Evolutionary conservation across 2,329 filamentous ascomycete genomes (phyloP), one percentile per base, ranked within the genome.

Genomic region (Neonectria magnoliae): DNA sequence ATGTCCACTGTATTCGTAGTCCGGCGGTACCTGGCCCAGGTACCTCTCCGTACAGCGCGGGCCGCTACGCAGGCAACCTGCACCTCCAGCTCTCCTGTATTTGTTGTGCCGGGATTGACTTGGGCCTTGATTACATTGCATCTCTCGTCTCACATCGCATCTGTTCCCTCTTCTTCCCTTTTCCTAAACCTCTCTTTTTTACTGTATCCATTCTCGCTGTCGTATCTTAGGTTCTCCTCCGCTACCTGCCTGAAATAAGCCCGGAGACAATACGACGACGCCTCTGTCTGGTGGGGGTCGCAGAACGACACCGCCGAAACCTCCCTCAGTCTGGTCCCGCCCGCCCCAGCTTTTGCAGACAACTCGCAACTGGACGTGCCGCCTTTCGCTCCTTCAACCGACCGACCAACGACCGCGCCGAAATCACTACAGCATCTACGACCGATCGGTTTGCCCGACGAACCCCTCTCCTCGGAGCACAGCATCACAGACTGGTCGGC

Each of bases 81-180:
- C 25, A 25, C 25, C 25, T 25, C 25, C 25, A 25, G 25, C 25
- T 25, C 25, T 5, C 25, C 25, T 5, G 25, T 25, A 45, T 44
- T 59, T 59, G 48, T 64, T 64, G 47, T 48, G 25, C 27, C 44
- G 8, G 57, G 57, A 58, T 62, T 62, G 54, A 33, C n/a, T 51
- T 51, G 29, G 27, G 36, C 27, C 18, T 33, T 42, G 27, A 38
- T 14, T 36, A 16, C 48, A 38, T 14, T 36, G 11, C 48, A 16
- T 16, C 47, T 25, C 45, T 29, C 41, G 18, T 56, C 44, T 52
- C 54, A 44, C 42, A 8, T 41, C 25, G 33, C 47, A 54, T 44
- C 42, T 16, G 11, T 29, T 27, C 22, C 27, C n/a, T 27, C 13
- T 25, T 29, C 51, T 48, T 31, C 50, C 25, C 36, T 25, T 44